A percentile compares a stretch with the other conserved stretches of the same genome.
phyloP scores from a whole-genome alignment of 805 yeast genomes.

The Candida maltosa region DNA sequence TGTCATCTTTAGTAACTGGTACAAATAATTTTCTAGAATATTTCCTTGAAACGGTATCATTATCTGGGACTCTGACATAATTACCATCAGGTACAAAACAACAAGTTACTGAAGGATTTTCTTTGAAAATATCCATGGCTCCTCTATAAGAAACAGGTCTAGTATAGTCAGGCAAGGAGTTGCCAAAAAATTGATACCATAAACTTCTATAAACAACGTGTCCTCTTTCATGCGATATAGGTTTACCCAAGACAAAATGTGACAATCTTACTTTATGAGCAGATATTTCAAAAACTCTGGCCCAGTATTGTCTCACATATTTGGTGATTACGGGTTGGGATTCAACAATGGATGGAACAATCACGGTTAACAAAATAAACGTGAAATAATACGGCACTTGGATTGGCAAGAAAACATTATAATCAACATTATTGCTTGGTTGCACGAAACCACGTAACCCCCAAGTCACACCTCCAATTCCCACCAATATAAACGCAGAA shows the following conservation, averaged over 20 bases:
- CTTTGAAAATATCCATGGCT: constrained; percentile 42
- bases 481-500: constrained; percentile 65
- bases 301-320: constrained; percentile 58
- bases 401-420: constrained; percentile 26
- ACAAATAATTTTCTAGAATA: constrained; percentile 68
- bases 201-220: constrained; percentile 52
- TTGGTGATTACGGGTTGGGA: constrained; percentile 10
- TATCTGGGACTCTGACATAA: constrained; percentile 82
- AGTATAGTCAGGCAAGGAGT: constrained; percentile 50
- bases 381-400: constrained; percentile 10
- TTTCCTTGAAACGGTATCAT: constrained; percentile 69
- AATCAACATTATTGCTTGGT: constrained; percentile 10
- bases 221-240: constrained; percentile 69
- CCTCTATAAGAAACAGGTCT: constrained; percentile 51
- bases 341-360: constrained; percentile 4
- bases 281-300: constrained; percentile 49
- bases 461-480: constrained; percentile 69
- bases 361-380: background rate
- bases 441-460: constrained; percentile 27
- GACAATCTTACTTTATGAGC: constrained; percentile 66
- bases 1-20: constrained; percentile 78
- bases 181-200: constrained; percentile 40
- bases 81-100: constrained; percentile 79
- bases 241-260: constrained; percentile 70
- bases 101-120: constrained; percentile 41